phyloP scores from a whole-genome alignment of 2,329 filamentous ascomycete genomes.

The Trichoderma endophyticum region DNA sequence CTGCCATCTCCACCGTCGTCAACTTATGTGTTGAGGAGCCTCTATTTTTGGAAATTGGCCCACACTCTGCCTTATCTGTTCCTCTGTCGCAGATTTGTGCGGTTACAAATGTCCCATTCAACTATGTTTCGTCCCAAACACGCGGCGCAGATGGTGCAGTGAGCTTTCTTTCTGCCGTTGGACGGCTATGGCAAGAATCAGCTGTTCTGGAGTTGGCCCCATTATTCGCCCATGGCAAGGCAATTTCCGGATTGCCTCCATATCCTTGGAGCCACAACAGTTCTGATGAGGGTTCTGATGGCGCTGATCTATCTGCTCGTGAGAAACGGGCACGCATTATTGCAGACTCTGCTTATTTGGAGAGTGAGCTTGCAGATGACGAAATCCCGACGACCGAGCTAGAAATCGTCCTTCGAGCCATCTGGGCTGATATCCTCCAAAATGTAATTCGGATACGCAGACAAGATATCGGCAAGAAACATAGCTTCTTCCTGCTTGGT shows the following conservation, averaged over 20 bases:
- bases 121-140: slow-evolving; percentile 15
- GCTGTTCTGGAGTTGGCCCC: neutral
- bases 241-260: slow-evolving; percentile 15
- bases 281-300: neutral
- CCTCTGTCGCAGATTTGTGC: slow-evolving; percentile 27
- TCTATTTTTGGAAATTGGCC: slow-evolving; percentile 28
- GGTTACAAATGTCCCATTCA: neutral
- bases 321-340: slow-evolving; percentile 11
- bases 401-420: slow-evolving; percentile 15
- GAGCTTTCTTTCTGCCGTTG: slow-evolving; percentile 14
- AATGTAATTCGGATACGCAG: neutral
- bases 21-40: neutral
- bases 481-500: slow-evolving; percentile 15
- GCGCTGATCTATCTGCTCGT: neutral
- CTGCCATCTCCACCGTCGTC: slow-evolving; percentile 18
- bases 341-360: neutral
- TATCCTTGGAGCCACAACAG: slow-evolving; percentile 13
- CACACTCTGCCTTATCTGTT: slow-evolving; percentile 27
- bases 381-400: slow-evolving; percentile 5
- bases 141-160: neutral
- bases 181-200: slow-evolving; percentile 17
- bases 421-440: slow-evolving; percentile 6
- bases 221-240: slow-evolving; percentile 11
- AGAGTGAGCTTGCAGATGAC: slow-evolving; percentile 5
- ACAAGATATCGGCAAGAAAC: slow-evolving; percentile 14